phyloP scores from a whole-genome alignment of 1,284 basidiomycete species.

The Fistulinella cinereoalba region DNA sequence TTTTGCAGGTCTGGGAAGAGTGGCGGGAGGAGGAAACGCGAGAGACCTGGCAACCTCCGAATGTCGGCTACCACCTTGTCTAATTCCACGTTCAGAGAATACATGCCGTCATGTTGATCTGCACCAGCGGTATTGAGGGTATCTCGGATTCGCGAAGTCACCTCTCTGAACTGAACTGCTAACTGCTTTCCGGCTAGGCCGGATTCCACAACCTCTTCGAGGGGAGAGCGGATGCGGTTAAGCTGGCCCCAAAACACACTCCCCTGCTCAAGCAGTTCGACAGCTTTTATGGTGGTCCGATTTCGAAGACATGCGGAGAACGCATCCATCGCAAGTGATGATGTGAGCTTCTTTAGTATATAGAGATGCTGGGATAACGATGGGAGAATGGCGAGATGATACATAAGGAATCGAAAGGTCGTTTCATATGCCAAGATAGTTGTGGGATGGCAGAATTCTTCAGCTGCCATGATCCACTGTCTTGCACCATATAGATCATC shows the following conservation, averaged over 20 bases:
- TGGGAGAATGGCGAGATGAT: not conserved
- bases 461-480: not conserved
- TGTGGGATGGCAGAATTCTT: not conserved
- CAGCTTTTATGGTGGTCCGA: too few relatives aligned
- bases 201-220: not conserved
- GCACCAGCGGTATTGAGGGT: not conserved
- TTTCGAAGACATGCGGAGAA: not conserved
- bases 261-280: not conserved
- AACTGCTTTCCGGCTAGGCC: not conserved
- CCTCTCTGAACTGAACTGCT: not conserved
- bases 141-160: not conserved
- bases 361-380: not conserved
- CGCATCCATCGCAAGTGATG: not conserved
- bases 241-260: not conserved
- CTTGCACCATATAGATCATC: not conserved
- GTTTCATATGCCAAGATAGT: not conserved
- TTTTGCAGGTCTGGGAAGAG: too few relatives aligned
- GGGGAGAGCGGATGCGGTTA: not conserved
- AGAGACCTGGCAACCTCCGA: not conserved
- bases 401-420: not conserved
- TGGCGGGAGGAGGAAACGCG: not conserved
- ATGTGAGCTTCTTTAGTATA: not conserved
- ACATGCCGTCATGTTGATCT: not conserved
- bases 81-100: not conserved
- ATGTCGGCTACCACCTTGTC: not conserved